Evolutionary conservation across 495 filamentous ascomycete species (phyloP), one percentile per base, ranked within the genome.

Genomic region (Polyplosphaeria fusca): DNA sequence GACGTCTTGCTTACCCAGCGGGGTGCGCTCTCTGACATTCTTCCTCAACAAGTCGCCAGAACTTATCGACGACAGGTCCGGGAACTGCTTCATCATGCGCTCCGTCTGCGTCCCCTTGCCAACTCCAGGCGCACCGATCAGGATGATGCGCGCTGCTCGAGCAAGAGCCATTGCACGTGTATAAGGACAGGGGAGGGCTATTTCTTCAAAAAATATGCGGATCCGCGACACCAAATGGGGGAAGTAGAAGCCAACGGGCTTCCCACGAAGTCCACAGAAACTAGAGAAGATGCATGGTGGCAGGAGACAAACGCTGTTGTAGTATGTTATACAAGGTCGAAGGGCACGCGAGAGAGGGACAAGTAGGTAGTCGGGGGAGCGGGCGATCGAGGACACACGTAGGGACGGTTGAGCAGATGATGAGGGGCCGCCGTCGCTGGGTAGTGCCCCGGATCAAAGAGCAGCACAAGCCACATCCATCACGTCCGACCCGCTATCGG

Each of bases 81-180:
- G 88, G 64, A 91, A 97, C 56, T 88, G 83, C 60, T 86, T 74
- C 49, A 96, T 82, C 39, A 98, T 75, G 39, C 93, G 80, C 66
- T 95, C 89, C 25, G 90, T 87, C 68, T 98, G 93, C 14, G 93
- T 98, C 27, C 93, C 93, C 73, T 98, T 98, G 47, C 93, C 93
- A 3, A 86, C 85, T 4, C 87, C 93, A 0, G 93, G 93, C n/a
- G 93, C 91, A 47, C 93, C 93, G 58, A 98, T 82, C 51, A 98
- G 82, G 69, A 98, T 97, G 47, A 98, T 84, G 27, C 93, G 87
- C 16, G 94, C 93, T 32, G 93, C 92, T 60, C 65, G 54, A 16
- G 64, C 55, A 14, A 73, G 62, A 25, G 50, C 20, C 63, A 64
- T 61, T 57, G 39, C 30, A 55, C 42, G 11, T 19, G 28, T 23